Evolutionary conservation across 2,329 filamentous ascomycete species (phyloP).

Genomic region (Trichoderma cornu-damae): DNA sequence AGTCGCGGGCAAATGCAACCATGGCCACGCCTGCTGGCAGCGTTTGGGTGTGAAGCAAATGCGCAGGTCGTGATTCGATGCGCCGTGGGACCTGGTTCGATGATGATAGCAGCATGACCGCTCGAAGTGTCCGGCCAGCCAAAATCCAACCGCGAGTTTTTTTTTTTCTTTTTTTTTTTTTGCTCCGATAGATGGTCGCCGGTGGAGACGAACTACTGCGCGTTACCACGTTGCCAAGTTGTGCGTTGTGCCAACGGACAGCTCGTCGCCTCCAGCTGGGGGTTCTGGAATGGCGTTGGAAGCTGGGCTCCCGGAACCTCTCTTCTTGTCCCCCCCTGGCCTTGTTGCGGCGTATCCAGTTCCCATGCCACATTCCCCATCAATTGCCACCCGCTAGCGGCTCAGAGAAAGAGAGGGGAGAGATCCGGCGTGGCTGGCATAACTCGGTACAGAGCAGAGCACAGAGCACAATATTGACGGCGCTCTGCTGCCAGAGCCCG

Average conservation of each 20-base stretch:
- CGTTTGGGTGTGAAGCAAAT: conserved; percentile 1
- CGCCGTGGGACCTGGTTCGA: neutral
- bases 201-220: conserved; percentile 19
- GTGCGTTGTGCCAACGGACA: neutral
- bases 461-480: too few species aligned
- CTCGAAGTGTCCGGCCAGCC: too few species aligned
- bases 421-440: neutral
- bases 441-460: too few species aligned
- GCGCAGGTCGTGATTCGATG: conserved; percentile 1
- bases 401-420: neutral
- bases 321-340: neutral
- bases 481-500: too few species aligned
- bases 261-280: conserved; percentile 5
- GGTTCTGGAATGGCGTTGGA: conserved; percentile 19
- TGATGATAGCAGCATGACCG: neutral
- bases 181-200: conserved; percentile 4
- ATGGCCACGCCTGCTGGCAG: neutral
- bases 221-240: conserved; percentile 18
- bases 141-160: too few species aligned
- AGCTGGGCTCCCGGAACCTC: conserved; percentile 1
- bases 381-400: conserved; percentile 9
- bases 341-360: neutral
- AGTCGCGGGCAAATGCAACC: neutral
- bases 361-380: neutral
- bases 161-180: too few species aligned